Conservation (phyloP, 805 yeast genomes). For the Ogataea zsoltii region DNA sequence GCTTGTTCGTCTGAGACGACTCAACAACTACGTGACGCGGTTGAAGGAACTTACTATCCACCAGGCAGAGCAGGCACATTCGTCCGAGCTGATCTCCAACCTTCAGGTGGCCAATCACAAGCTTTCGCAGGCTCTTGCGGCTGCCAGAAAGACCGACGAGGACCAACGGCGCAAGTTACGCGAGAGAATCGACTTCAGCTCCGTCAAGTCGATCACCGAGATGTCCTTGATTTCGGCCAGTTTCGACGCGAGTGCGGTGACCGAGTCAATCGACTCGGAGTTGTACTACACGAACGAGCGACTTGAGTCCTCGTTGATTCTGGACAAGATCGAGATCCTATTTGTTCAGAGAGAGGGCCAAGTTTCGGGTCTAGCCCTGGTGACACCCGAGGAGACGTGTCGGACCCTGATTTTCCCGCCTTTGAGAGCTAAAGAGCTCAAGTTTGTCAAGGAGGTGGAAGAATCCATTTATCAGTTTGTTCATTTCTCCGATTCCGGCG, state of each 20-base stretch:
- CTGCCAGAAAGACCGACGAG: constrained; percentile 27
- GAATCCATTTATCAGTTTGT: constrained; percentile 19
- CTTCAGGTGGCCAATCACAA: constrained; percentile 26
- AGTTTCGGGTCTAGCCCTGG: constrained; percentile 26
- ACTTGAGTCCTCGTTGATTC: constrained; percentile 24
- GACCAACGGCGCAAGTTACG: constrained; percentile 21
- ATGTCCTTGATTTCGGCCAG: constrained; percentile 23
- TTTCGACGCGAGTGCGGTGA: constrained; percentile 13
- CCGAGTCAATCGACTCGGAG: constrained; percentile 17
- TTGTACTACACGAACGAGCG: constrained; percentile 29
- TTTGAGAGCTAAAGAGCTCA: constrained; percentile 31
- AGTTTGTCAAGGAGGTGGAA: constrained; percentile 19
- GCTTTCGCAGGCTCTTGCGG: constrained; percentile 16
- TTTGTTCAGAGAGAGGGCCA: constrained; percentile 11
- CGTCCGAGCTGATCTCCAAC: constrained; percentile 26
- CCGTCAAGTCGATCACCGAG: constrained; percentile 27
- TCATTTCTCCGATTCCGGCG: constrained; percentile 17
- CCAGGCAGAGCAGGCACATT: constrained; percentile 20
- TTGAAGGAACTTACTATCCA: constrained; percentile 22
- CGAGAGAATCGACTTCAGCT: constrained; percentile 16
- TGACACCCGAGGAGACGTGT: constrained; percentile 31
- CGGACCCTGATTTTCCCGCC: constrained; percentile 38
- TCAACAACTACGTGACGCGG: constrained; percentile 25
- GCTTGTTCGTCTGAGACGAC: constrained; percentile 29
- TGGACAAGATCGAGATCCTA: constrained; percentile 19